Conservation (phyloP, 192 early-diverging fungal genomes). For the Dimargaris cristalligena region DNA sequence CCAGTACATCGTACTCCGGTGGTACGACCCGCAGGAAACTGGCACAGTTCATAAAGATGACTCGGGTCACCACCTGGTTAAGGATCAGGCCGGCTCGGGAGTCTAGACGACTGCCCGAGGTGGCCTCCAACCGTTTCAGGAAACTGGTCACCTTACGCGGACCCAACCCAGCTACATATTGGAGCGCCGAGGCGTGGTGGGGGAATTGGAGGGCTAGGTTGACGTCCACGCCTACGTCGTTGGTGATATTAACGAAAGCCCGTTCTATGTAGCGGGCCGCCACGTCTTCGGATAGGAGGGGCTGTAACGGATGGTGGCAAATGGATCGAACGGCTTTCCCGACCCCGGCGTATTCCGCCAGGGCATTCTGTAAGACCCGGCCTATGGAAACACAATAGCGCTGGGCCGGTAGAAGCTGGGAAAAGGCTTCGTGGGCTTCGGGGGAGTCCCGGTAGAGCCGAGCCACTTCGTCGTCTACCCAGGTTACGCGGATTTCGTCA, state of each 20-base stretch:
- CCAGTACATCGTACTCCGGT: slow-evolving; percentile 59
- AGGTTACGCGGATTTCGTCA: slow-evolving; percentile 40
- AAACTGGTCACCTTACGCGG: slow-evolving; percentile 79
- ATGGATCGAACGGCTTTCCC: slow-evolving; percentile 41
- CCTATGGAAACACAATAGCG: slow-evolving; percentile 79
- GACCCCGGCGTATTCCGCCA: slow-evolving; percentile 61
- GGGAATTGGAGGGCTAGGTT: slow-evolving; percentile 51
- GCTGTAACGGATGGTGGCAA: slow-evolving; percentile 58
- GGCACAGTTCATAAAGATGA: slow-evolving; percentile 85
- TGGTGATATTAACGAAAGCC: slow-evolving; percentile 74
- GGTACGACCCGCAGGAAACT: slow-evolving; percentile 75
- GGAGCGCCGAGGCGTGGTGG: slow-evolving; percentile 54
- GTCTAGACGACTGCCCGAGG: slow-evolving; percentile 28
- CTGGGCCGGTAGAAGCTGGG: slow-evolving; percentile 43
- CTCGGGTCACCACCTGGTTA: slow-evolving; percentile 40
- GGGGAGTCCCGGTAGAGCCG: slow-evolving; percentile 68
- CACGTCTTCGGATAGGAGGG: slow-evolving; percentile 45
- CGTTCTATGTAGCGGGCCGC: slow-evolving; percentile 57
- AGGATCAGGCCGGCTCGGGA: slow-evolving; percentile 53
- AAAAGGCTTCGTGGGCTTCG: slow-evolving; percentile 49
- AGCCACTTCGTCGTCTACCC: slow-evolving; percentile 80
- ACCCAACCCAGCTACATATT: slow-evolving; percentile 85
- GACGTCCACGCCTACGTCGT: slow-evolving; percentile 74
- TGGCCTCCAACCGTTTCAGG: slow-evolving; percentile 38
- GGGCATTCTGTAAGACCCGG: slow-evolving; percentile 68